Percentiles rank a stretch among this genome's conserved stretches.
Conservation (phyloP, 1,284 basidiomycete genomes). For the Schizophyllum amplum region DNA sequence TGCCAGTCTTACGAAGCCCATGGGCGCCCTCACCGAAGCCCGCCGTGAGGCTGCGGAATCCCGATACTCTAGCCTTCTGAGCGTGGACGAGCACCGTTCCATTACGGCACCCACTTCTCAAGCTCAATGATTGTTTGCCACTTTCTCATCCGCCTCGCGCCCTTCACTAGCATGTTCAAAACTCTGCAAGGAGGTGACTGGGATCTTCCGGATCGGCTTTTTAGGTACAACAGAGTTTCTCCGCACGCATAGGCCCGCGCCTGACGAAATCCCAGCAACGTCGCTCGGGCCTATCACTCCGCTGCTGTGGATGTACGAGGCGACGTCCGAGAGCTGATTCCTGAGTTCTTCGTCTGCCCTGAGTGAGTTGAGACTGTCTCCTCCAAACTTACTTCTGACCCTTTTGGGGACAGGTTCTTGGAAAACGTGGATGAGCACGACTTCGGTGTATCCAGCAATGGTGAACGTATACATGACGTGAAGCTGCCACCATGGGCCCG, state of each 20-base stretch:
- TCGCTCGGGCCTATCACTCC: conserved; percentile 76
- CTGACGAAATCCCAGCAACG: conserved; percentile 38
- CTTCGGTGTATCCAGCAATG: conserved; percentile 78
- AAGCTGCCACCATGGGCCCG: conserved; percentile 90
- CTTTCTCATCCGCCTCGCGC: conserved; percentile 84
- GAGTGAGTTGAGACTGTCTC: conserved; percentile 35
- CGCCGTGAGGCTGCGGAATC: conserved; percentile 67
- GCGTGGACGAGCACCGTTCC: conserved; percentile 84
- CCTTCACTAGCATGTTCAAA: conserved; percentile 91
- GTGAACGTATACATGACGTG: conserved; percentile 82
- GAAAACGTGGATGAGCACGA: conserved; percentile 70
- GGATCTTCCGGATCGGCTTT: conserved; percentile 92
- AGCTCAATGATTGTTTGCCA: conserved; percentile 97
- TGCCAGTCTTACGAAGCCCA: conserved; percentile 70
- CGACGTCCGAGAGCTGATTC: conserved; percentile 91
- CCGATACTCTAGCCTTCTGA: conserved; percentile 72
- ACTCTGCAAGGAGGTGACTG: conserved; percentile 89
- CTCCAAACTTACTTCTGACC: not conserved
- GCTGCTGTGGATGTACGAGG: conserved; percentile 84
- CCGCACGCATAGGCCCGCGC: too few relatives aligned
- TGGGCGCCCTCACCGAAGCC: conserved; percentile 82
- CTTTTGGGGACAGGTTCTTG: conserved; percentile 42
- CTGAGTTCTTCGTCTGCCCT: conserved; percentile 82
- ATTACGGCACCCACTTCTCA: conserved; percentile 93
- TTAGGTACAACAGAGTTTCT: conserved; percentile 43